Evolutionary conservation across 2,329 filamentous ascomycete genomes (phyloP).

Genomic region (Hypoxylon sp.): DNA sequence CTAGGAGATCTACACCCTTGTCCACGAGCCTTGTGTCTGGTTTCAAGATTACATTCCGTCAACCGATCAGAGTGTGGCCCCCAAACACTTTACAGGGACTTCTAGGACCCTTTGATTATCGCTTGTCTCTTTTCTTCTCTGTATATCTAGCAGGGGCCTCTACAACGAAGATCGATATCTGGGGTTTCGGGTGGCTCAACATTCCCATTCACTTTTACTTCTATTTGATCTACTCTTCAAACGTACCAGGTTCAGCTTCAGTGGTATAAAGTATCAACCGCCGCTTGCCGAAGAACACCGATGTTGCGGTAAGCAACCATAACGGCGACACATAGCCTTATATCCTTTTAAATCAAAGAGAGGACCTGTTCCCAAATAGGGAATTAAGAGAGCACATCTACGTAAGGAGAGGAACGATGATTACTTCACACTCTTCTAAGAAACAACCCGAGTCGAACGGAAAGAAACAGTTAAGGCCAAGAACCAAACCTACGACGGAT

Average conservation of each 20-base stretch:
- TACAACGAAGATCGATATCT: constrained; percentile 2
- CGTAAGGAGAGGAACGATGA: constrained; percentile 22
- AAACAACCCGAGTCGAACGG: constrained; percentile 50
- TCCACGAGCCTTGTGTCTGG: constrained; percentile 36
- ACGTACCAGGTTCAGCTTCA: constrained; percentile 3
- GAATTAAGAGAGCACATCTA: constrained; percentile 29
- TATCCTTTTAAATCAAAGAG: constrained; percentile 26
- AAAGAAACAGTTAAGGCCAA: constrained; percentile 54
- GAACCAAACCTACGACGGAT: constrained; percentile 58
- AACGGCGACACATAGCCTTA: constrained; percentile 33
- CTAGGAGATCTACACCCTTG: constrained; percentile 24
- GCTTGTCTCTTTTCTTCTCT: constrained; percentile 7
- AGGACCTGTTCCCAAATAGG: constrained; percentile 2
- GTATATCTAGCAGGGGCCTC: constrained; percentile 16
- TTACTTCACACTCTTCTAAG: constrained; percentile 51
- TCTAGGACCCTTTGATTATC: constrained; percentile 12
- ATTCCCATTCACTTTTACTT: constrained; percentile 7
- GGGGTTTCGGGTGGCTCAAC: background rate
- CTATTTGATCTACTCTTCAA: background rate
- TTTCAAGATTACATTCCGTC: constrained; percentile 30
- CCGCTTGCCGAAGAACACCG: constrained; percentile 9
- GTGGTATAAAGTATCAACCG: constrained; percentile 10
- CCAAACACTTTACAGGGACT: constrained; percentile 20
- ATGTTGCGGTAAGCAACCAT: background rate
- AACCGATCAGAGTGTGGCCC: constrained; percentile 26